Percentiles rank a stretch among this genome's conserved stretches.
phyloP scores from a whole-genome alignment of 306 rosid genomes.

The Prunus padus region DNA sequence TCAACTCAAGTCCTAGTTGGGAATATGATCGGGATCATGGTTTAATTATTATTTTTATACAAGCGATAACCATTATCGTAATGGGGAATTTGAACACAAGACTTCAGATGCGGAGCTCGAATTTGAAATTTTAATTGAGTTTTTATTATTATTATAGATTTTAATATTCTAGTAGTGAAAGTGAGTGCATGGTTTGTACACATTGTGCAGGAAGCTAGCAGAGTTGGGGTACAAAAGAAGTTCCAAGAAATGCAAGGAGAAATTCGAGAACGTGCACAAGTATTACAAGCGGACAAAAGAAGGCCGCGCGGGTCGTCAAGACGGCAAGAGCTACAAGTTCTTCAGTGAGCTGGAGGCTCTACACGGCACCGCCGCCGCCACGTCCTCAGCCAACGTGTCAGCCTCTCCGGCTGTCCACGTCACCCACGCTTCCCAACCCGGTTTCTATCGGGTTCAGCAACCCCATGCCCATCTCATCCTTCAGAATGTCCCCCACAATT shows the following conservation, averaged over 20 bases:
- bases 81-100: too few relatives aligned
- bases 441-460: slow-evolving; percentile 23
- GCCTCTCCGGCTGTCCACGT: slow-evolving; percentile 5
- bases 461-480: slow-evolving; percentile 41
- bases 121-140: background rate
- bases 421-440: background rate
- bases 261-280: slow-evolving; percentile 50
- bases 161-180: background rate
- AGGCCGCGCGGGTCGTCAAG: slow-evolving; percentile 51
- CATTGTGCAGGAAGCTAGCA: slow-evolving; percentile 40
- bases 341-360: slow-evolving; percentile 52
- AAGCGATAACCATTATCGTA: too few relatives aligned
- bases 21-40: background rate
- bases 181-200: background rate
- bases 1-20: background rate
- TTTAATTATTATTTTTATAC: background rate
- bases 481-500: slow-evolving; percentile 3
- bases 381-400: slow-evolving; percentile 6
- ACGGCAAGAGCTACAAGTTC: slow-evolving; percentile 52
- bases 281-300: slow-evolving; percentile 52
- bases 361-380: slow-evolving; percentile 24
- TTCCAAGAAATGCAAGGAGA: slow-evolving; percentile 54
- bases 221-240: slow-evolving; percentile 40
- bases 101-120: too few relatives aligned
- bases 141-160: too few relatives aligned